Conservation (phyloP, 2,329 filamentous ascomycete genomes). For the Chaetoscypha palmicola region DNA sequence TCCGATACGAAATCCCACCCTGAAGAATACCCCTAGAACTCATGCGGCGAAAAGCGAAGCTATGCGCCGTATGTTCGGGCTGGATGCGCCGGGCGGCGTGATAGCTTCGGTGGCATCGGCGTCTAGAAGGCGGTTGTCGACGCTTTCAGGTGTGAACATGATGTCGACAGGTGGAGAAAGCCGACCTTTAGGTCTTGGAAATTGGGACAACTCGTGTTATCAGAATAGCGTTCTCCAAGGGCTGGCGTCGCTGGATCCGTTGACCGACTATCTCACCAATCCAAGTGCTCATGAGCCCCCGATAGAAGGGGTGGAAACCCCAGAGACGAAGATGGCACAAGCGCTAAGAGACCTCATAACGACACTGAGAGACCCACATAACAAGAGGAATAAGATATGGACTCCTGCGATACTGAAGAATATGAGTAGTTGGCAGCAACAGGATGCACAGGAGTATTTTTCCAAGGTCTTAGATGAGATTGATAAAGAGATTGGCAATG, state of each 20-base stretch:
- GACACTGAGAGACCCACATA: constrained; percentile 61
- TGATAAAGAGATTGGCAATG: constrained; percentile 64
- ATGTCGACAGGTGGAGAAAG: constrained; percentile 39
- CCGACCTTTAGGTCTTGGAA: constrained; percentile 66
- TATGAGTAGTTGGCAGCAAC: constrained; percentile 92
- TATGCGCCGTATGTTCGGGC: constrained; percentile 55
- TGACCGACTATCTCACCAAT: constrained; percentile 58
- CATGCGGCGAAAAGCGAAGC: constrained; percentile 57
- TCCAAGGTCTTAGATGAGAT: constrained; percentile 81
- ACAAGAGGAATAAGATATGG: constrained; percentile 74
- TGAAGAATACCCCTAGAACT: constrained; percentile 32
- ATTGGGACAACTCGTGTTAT: constrained; percentile 93
- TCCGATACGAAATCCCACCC: constrained; percentile 43
- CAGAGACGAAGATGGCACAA: constrained; percentile 29
- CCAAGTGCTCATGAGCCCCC: constrained; percentile 32
- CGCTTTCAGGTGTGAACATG: constrained; percentile 34
- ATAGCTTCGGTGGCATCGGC: constrained; percentile 52
- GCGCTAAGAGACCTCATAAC: constrained; percentile 50
- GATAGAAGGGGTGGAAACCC: constrained; percentile 13
- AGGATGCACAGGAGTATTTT: constrained; percentile 97
- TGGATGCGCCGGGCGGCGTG: constrained; percentile 47
- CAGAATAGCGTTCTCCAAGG: constrained; percentile 93
- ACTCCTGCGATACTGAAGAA: constrained; percentile 75
- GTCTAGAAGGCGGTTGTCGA: constrained; percentile 48
- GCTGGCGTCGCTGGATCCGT: constrained; percentile 65